Base-by-base conservation (phyloP, 495 filamentous ascomycete species). In the Penicillium cataractarum region DNA sequence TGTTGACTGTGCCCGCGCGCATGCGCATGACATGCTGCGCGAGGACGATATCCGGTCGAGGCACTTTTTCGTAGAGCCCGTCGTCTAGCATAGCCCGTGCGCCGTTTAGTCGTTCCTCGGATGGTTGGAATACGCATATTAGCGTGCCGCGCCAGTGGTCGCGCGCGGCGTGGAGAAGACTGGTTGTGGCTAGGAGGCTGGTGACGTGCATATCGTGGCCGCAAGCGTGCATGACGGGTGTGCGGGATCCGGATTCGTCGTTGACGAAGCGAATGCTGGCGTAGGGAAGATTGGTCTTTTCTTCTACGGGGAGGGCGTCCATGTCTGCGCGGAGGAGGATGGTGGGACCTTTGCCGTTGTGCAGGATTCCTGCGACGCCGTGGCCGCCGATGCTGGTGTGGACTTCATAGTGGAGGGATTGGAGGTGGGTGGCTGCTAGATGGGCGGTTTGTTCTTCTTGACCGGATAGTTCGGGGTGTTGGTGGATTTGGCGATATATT, bases 191-290 rank as follows among this genome's bases (percentile, higher is more conserved):
- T 44, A 89, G 71, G 15, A 89, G 71, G 17, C 65, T 68, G 0
- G 82, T 72, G 12, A 87, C 77, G 66, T 90, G 86, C 63, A 85
- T 82, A 63, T 90, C 88, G 60, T 90, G 87, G 1, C 87, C 87
- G 70, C 86, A 89, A 32, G 88, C 86, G 69, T 89, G 87, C 87
- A 88, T 88, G 1, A 87, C 84, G 0, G 84, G 83, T 46, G 78
- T 76, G 48, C 74, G 71, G 0, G 66, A 57, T 3, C 86, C 86
- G 22, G 82, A 71, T 6, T 61, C 62, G 63, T 82, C 76, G 52
- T 78, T 78, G 6, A 70, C 64, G 60, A 74, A 76, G 7, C 63
- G 62, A 19, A 64, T 75, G 67, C 83, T 87, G 0, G 84, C 82
- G 64, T 88, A 89, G 12, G 74, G 71, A 1, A 88, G 71, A 0